Percentiles rank a stretch among this genome's conserved stretches.
Conservation (phyloP, 257 asterid genomes). For the Salvia miltiorrhiza region DNA sequence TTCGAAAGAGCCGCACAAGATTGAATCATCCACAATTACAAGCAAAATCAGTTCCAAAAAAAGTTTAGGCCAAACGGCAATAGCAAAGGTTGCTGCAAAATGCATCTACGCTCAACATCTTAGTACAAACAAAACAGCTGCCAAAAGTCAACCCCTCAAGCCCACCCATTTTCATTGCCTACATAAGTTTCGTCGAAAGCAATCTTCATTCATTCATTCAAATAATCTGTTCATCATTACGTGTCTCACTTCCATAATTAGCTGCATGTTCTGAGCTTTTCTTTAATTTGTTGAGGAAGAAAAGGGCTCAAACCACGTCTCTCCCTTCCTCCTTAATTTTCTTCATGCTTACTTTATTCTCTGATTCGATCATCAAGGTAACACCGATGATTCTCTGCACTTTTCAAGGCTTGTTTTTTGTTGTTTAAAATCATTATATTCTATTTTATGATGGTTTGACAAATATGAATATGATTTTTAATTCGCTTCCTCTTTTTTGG, state of each 20-base stretch:
- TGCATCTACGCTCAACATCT: slow-evolving; percentile 15
- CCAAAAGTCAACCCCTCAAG: slow-evolving; percentile 49
- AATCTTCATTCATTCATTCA: slow-evolving; percentile 14
- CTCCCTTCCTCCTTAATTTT: background rate
- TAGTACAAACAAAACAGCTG: slow-evolving; percentile 14
- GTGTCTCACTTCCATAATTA: slow-evolving; percentile 18
- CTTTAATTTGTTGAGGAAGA: slow-evolving; percentile 60
- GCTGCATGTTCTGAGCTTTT: slow-evolving; percentile 39
- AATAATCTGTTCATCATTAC: slow-evolving; percentile 15
- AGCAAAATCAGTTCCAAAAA: slow-evolving; percentile 24
- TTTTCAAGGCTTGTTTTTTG: background rate
- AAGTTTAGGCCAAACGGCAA: slow-evolving; percentile 60
- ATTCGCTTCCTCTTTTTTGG: background rate
- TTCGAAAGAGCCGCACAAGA: no score
- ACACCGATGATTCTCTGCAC: background rate
- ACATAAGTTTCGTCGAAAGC: slow-evolving; percentile 34
- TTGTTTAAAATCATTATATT: background rate
- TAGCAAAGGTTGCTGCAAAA: slow-evolving; percentile 31
- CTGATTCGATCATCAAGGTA: slow-evolving; percentile 31
- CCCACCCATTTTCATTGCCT: slow-evolving; percentile 22
- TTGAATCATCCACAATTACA: slow-evolving; percentile 20
- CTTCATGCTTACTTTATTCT: slow-evolving; percentile 16
- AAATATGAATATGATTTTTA: background rate
- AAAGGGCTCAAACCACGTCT: slow-evolving; percentile 35
- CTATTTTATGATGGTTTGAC: slow-evolving; percentile 28